Evolutionary conservation across 495 filamentous ascomycete genomes (phyloP).

Genomic region (Aspergillus olivimuriae): DNA sequence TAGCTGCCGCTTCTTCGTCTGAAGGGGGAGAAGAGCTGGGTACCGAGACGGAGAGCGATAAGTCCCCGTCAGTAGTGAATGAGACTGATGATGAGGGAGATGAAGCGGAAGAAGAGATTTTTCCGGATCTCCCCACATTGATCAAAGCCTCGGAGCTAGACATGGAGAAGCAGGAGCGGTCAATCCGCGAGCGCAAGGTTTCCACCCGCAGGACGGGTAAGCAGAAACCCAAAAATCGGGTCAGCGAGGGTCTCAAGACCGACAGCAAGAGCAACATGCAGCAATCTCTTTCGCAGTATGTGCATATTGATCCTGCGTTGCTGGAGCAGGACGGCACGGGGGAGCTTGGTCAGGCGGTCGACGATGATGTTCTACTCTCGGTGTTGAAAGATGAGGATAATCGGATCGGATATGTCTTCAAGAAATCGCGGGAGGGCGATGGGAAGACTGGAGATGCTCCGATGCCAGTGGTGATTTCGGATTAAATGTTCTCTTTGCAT

Average conservation of each 20-base stretch:
- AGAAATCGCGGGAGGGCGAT: conserved; percentile 44
- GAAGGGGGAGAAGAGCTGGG: too few species aligned
- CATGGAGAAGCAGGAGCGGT: conserved; percentile 53
- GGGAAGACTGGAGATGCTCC: conserved; percentile 8
- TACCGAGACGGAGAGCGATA: too few species aligned
- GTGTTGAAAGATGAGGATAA: conserved; percentile 56
- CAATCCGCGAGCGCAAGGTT: conserved; percentile 17
- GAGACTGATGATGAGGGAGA: conserved; percentile 20
- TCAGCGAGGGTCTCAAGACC: conserved; percentile 5
- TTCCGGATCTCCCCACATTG: conserved; percentile 34
- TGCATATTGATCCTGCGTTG: conserved; percentile 55
- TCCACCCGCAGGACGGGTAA: background rate
- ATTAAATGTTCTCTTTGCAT: too few species aligned
- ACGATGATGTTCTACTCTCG: conserved; percentile 57
- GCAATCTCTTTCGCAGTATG: conserved; percentile 58
- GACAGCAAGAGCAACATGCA: conserved; percentile 41
- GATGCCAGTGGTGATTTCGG: background rate
- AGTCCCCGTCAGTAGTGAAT: conserved; percentile 1
- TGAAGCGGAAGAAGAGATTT: conserved; percentile 34
- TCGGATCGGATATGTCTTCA: conserved; percentile 60
- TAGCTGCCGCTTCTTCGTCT: too few species aligned
- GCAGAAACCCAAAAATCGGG: background rate
- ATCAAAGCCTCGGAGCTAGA: conserved; percentile 56
- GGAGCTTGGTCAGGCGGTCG: conserved; percentile 35
- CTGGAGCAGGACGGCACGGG: conserved; percentile 18